These are phyloP conservation scores for Eremothecium cymbalariae DNA, from an alignment of 1,139 yeast genomes.

Conservation along the genomic window DNA sequence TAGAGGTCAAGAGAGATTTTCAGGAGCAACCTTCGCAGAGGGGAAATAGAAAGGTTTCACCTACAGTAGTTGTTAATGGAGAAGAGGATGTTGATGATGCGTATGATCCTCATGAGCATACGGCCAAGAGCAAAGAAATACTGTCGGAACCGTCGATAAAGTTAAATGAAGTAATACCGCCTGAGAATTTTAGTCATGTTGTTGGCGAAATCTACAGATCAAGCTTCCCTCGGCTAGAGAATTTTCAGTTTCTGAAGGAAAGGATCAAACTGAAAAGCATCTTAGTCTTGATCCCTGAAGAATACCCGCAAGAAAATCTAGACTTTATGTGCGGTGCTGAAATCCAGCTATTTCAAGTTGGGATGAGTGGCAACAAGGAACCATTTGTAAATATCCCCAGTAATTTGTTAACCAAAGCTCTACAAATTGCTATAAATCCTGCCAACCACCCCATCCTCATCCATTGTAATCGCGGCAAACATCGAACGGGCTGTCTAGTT, in stretches of 20 bases:
- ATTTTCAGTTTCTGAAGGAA: constrained; percentile 58
- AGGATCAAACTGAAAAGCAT: constrained; percentile 59
- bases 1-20: too few relatives aligned
- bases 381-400: constrained; percentile 83
- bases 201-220: constrained; percentile 74
- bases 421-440: constrained; percentile 74
- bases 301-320: constrained; percentile 69
- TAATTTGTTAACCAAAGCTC: constrained; percentile 68
- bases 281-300: constrained; percentile 82
- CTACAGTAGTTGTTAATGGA: constrained; percentile 1
- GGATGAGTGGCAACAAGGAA: constrained; percentile 93
- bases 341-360: constrained; percentile 73
- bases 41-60: too few relatives aligned
- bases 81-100: constrained; percentile 28
- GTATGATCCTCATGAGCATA: constrained; percentile 24
- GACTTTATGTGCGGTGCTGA: constrained; percentile 53
- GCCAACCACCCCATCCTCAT: constrained; percentile 82
- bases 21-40: too few relatives aligned
- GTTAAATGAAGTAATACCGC: constrained; percentile 42
- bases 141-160: not conserved
- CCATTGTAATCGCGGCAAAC: constrained; percentile 95
- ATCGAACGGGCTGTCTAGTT: constrained; percentile 90
- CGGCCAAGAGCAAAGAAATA: constrained; percentile 12
- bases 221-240: constrained; percentile 80
- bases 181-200: constrained; percentile 87